These are phyloP conservation scores for Hanseniaspora meyeri DNA, from an alignment of 805 yeast species.

Conservation along the genomic window DNA sequence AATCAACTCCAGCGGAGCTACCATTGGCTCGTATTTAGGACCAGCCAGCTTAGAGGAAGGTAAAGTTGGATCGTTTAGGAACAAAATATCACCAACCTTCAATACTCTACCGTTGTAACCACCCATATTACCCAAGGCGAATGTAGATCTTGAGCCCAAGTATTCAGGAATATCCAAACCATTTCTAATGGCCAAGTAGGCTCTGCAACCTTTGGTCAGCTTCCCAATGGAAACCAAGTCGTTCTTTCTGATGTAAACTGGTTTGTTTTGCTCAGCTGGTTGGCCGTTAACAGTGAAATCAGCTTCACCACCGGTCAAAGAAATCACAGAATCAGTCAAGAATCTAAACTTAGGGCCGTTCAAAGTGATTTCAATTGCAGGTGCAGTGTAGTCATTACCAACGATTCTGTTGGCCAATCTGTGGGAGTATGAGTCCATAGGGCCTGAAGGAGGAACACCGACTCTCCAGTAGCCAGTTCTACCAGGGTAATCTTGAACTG, in stretches of 20 bases:
- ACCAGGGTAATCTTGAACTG: slow-evolving; percentile 93
- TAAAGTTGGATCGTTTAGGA: slow-evolving; percentile 66
- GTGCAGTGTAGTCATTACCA: slow-evolving; percentile 70
- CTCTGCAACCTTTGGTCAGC: slow-evolving; percentile 70
- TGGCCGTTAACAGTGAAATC: slow-evolving; percentile 54
- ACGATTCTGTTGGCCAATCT: slow-evolving; percentile 81
- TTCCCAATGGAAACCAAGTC: slow-evolving; percentile 73
- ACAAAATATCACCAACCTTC: slow-evolving; percentile 84
- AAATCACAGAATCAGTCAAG: slow-evolving; percentile 66
- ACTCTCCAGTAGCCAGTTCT: slow-evolving; percentile 53
- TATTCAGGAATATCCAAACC: slow-evolving; percentile 92
- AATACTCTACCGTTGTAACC: slow-evolving; percentile 89
- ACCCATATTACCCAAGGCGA: slow-evolving; percentile 84
- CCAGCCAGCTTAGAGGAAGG: slow-evolving; percentile 57
- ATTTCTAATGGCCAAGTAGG: slow-evolving; percentile 79
- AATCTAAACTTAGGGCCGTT: slow-evolving; percentile 76
- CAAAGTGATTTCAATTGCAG: slow-evolving; percentile 82
- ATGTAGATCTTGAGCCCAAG: slow-evolving; percentile 91
- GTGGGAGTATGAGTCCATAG: slow-evolving; percentile 90
- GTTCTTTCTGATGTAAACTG: slow-evolving; percentile 59
- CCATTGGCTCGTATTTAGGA: slow-evolving; percentile 52
- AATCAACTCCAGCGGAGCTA: slow-evolving; percentile 39
- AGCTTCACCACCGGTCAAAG: slow-evolving; percentile 78
- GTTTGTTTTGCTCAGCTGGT: slow-evolving; percentile 52
- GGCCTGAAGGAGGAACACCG: slow-evolving; percentile 98